These are phyloP conservation scores for Cercophora sp. DNA, from an alignment of 495 filamentous ascomycete species.

Conservation along the genomic window DNA sequence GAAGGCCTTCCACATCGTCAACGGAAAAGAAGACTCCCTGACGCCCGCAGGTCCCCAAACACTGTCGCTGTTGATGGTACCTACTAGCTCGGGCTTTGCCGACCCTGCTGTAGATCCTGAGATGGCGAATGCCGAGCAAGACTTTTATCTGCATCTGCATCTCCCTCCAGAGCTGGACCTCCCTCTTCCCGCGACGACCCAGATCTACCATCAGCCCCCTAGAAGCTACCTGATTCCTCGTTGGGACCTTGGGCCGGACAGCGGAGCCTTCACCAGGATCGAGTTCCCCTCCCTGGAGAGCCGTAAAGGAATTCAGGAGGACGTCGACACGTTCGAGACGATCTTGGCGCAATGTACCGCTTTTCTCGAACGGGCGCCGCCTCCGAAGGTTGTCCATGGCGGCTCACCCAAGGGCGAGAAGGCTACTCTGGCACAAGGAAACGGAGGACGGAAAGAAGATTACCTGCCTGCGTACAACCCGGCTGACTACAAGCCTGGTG, in stretches of 20 bases:
- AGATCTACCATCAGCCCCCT: conserved; percentile 91
- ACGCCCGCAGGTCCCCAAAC: conserved; percentile 85
- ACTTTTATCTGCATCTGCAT: conserved; percentile 92
- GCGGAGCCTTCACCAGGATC: conserved; percentile 84
- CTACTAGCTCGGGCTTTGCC: conserved; percentile 69
- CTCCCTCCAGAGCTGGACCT: conserved; percentile 92
- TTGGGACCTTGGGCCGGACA: conserved; percentile 84
- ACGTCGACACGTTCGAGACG: conserved; percentile 93
- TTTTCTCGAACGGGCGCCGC: conserved; percentile 74
- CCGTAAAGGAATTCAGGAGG: conserved; percentile 73
- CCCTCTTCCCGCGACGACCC: conserved; percentile 83
- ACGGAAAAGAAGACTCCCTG: conserved; percentile 77
- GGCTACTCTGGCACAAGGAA: conserved; percentile 23
- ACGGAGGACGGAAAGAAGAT: conserved; percentile 36
- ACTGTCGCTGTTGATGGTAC: conserved; percentile 88
- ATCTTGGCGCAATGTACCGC: conserved; percentile 94
- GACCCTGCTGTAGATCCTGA: conserved; percentile 55
- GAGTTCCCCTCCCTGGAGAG: conserved; percentile 75
- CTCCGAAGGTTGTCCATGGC: conserved; percentile 39
- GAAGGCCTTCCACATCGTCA: conserved; percentile 78
- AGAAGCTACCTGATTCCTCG: conserved; percentile 86
- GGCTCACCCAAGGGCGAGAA: conserved; percentile 29
- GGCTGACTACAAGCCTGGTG: conserved; percentile 69
- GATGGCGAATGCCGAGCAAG: conserved; percentile 66
- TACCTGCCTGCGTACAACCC: conserved; percentile 70